Percentiles rank a stretch among this genome's conserved stretches.
phyloP scores from a whole-genome alignment of 225 moss, liverwort and hornwort species.

The Ulota crispa region DNA sequence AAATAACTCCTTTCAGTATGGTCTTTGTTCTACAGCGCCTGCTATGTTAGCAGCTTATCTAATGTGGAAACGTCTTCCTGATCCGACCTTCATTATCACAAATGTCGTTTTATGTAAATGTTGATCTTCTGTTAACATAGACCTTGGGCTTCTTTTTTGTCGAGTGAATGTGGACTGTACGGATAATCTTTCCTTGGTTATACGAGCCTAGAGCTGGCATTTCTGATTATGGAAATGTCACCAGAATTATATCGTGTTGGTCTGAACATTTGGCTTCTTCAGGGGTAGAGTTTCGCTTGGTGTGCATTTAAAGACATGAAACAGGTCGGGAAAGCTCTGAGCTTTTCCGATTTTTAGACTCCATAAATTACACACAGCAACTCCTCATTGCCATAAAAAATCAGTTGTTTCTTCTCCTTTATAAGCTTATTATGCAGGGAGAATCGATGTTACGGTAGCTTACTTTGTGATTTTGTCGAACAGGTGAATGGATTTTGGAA shows the following conservation, averaged over 20 bases:
- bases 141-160: background rate
- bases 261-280: slow-evolving; percentile 11
- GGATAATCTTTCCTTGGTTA: background rate
- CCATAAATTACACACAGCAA: background rate
- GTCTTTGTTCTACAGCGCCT: background rate
- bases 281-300: slow-evolving; percentile 20
- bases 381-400: background rate
- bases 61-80: background rate
- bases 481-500: slow-evolving; percentile 61
- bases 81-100: background rate
- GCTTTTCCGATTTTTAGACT: slow-evolving; percentile 1
- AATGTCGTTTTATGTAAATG: background rate
- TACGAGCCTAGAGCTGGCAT: background rate
- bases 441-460: slow-evolving; percentile 11
- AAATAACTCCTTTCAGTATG: background rate
- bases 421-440: background rate
- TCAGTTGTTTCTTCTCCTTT: background rate
- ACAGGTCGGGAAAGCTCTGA: slow-evolving; percentile 2
- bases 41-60: background rate
- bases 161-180: background rate
- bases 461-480: slow-evolving; percentile 9
- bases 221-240: background rate
- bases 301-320: slow-evolving; percentile 9
- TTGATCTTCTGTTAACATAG: background rate
- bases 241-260: background rate